Conservation (phyloP, 2,329 filamentous ascomycete species). For the Botrytis galanthina region DNA sequence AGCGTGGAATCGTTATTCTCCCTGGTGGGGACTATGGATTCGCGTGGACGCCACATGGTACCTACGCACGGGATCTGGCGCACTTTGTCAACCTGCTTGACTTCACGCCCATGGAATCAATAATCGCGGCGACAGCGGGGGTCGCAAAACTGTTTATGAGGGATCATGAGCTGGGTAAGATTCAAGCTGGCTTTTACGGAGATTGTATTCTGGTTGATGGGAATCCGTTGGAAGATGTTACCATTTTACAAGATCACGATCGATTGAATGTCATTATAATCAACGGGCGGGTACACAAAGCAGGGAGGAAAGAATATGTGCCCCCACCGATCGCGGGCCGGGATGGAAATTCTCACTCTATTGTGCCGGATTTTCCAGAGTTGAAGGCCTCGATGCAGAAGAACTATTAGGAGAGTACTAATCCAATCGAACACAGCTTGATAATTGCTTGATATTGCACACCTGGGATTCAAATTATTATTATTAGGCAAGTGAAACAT, state of each 20-base stretch:
- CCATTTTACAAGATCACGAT: background rate
- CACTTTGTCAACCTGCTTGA: constrained; percentile 46
- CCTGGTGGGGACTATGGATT: constrained; percentile 48
- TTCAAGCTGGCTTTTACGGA: background rate
- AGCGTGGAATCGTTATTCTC: constrained; percentile 44
- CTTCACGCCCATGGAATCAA: constrained; percentile 45
- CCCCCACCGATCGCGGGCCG: too few relatives aligned
- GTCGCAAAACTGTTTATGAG: constrained; percentile 3
- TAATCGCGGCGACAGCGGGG: constrained; percentile 43
- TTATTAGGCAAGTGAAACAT: too few relatives aligned
- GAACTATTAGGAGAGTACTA: too few relatives aligned
- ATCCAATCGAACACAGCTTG: too few relatives aligned
- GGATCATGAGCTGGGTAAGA: background rate
- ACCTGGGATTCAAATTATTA: too few relatives aligned
- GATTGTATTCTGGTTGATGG: constrained; percentile 11
- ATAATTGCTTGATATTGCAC: too few relatives aligned
- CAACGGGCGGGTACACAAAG: background rate
- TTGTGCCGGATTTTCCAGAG: too few relatives aligned
- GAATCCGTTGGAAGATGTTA: background rate
- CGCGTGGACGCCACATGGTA: constrained; percentile 47
- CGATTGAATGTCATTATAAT: background rate
- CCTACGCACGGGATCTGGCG: constrained; percentile 46
- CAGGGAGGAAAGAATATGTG: background rate
- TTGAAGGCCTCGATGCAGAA: too few relatives aligned
- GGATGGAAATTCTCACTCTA: too few relatives aligned